Evolutionary conservation across 192 early-diverging fungal genomes (phyloP), one percentile per base, ranked within the genome.

Genomic region (Mortierella alpina): DNA sequence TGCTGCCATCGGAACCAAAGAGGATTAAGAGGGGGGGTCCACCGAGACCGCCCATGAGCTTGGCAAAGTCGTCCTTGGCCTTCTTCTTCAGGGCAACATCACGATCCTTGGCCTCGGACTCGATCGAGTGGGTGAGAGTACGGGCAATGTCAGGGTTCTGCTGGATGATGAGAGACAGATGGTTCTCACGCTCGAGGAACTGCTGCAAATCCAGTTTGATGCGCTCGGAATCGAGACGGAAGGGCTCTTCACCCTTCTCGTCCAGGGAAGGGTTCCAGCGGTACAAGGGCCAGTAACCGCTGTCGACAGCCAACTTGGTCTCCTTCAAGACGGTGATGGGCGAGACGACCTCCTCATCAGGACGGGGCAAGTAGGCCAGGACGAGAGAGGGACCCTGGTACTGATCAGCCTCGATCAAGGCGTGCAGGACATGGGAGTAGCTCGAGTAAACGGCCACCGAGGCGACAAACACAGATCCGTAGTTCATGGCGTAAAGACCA

Each of bases 401-500:
- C 9, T 91, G 90, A 75, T 96, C 95, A 23, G 97, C 97, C 84
- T 98, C 96, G 56, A 88, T 90, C 72, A 99, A 83, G 1, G 95
- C 95, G 72, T 95, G 91, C 48, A 96, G 75, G 51, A 94, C 95
- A 70, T 96, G 95, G 17, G 96, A 92, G 87, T 94, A 96, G 42
- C 92, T 95, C 4, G 94, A 87, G 78, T 94, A 94, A 44, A 96
- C 83, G 6, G 95, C 93, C 23, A 97, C 93, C 4, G 96, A 96
- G 15, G 97, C 97, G 23, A 98, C 96, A 74, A 95, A 99, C 12
- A 89, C 92, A 7, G 86, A 85, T 52, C 94, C 95, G 85, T 97
- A 97, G 84, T 92, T 95, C 95, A 99, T 96, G 46, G 95, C 96
- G 72, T 96, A 97, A 40, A 99, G 87, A 68, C 96, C 97, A 74